Evolutionary conservation across 306 rosid species (phyloP).

Genomic region (Quillaja saponaria): DNA sequence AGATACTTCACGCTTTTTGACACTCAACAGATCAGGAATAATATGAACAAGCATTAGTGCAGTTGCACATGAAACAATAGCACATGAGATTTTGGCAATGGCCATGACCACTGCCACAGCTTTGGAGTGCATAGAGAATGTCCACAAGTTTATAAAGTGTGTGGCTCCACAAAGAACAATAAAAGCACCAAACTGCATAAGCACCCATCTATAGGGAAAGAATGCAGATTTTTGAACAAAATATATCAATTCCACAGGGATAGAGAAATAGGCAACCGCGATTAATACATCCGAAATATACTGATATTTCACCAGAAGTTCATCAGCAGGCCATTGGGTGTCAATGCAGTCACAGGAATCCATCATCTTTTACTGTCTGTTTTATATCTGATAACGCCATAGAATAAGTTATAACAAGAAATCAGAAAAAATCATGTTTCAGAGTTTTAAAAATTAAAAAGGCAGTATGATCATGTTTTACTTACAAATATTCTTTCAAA

Average conservation of each 20-base stretch:
- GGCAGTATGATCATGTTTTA: no score
- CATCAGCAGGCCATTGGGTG: conserved; percentile 78
- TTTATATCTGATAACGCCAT: conserved; percentile 46
- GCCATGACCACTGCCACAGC: conserved; percentile 84
- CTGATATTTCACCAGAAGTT: conserved; percentile 89
- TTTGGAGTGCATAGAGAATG: conserved; percentile 73
- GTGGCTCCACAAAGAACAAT: conserved; percentile 95
- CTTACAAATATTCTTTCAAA: neutral
- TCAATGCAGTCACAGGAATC: conserved; percentile 86
- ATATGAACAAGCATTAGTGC: conserved; percentile 95
- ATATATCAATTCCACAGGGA: conserved; percentile 89
- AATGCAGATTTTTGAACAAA: conserved; percentile 87
- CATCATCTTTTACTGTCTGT: conserved; percentile 41
- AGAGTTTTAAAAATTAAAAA: neutral
- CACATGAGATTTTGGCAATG: conserved; percentile 70
- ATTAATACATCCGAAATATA: conserved; percentile 83
- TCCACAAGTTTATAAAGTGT: conserved; percentile 90
- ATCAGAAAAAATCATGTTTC: neutral
- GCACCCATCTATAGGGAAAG: conserved; percentile 97
- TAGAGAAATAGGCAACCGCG: conserved; percentile 90
- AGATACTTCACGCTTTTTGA: conserved; percentile 71
- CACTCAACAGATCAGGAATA: conserved; percentile 84
- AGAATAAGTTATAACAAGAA: conserved; percentile 1
- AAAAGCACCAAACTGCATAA: conserved; percentile 94
- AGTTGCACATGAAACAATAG: conserved; percentile 86